A percentile compares a stretch with the other conserved stretches of the same genome.
phyloP scores from a whole-genome alignment of 345 rosid genomes.

The Moringa oleifera region DNA sequence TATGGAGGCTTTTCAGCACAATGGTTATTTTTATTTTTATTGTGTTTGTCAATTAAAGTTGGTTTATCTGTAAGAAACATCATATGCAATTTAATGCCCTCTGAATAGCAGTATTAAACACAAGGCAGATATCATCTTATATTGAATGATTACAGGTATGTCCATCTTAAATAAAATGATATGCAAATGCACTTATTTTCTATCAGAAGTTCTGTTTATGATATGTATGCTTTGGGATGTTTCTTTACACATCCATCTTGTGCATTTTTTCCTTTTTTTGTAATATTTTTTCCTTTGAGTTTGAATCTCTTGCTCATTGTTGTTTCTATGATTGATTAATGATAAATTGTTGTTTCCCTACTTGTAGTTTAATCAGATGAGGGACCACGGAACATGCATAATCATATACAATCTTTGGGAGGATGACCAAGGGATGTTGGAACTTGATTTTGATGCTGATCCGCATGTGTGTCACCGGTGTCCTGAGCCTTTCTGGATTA shows the following conservation, averaged over 20 bases:
- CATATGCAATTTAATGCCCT: too few relatives aligned
- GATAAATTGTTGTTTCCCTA: conserved; percentile 11
- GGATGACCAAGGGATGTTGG: conserved; percentile 77
- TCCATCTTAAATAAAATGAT: too few relatives aligned
- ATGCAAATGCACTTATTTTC: background rate
- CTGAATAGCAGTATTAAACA: too few relatives aligned
- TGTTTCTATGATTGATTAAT: background rate
- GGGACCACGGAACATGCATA: conserved; percentile 74
- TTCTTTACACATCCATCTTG: too few relatives aligned
- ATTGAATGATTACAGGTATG: too few relatives aligned
- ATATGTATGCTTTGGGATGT: too few relatives aligned
- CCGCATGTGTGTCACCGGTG: conserved; percentile 45
- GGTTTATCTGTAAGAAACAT: too few relatives aligned
- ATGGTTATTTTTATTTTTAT: too few relatives aligned
- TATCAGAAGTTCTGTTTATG: background rate
- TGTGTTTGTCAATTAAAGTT: too few relatives aligned
- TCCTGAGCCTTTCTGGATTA: background rate
- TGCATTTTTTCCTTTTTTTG: background rate
- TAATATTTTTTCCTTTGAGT: background rate
- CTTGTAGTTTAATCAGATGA: conserved; percentile 66
- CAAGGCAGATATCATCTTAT: too few relatives aligned
- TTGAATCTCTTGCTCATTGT: background rate
- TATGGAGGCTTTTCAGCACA: too few relatives aligned
- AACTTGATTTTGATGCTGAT: conserved; percentile 83
- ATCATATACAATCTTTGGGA: conserved; percentile 94